Percentiles rank a stretch among this genome's conserved stretches.
Evolutionary conservation across 2,329 filamentous ascomycete species (phyloP).

Genomic region (Xylaria sp.): DNA sequence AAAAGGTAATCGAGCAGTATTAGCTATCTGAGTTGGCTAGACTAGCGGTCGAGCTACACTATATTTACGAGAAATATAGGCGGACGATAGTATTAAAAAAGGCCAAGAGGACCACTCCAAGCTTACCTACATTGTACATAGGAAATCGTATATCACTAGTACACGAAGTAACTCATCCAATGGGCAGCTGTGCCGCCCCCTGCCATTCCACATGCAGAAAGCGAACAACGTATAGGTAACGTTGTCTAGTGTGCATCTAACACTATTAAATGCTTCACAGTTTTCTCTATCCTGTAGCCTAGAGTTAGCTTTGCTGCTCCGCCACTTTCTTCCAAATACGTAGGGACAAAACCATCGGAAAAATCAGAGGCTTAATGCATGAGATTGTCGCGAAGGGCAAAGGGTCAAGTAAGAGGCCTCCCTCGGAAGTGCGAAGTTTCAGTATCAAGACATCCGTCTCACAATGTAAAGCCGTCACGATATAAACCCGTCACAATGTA

Average conservation of each 20-base stretch:
- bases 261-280: not conserved
- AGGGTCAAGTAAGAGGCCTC: not conserved
- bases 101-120: not conserved
- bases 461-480: no score
- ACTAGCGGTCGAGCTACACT: not conserved
- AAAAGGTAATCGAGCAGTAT: not conserved
- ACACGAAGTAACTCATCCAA: not conserved
- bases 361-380: not conserved
- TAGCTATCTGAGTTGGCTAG: not conserved
- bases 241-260: no score
- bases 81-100: not conserved
- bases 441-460: not conserved
- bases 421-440: not conserved
- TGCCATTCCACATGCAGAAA: conserved; percentile 23
- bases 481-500: no score
- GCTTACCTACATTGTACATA: not conserved
- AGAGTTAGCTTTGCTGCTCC: not conserved
- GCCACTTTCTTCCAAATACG: not conserved
- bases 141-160: no score
- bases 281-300: not conserved
- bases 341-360: not conserved
- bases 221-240: not conserved
- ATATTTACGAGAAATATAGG: not conserved
- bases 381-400: not conserved
- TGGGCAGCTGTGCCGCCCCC: conserved; percentile 4